phyloP scores from a whole-genome alignment of 495 filamentous ascomycete genomes.

The Penicillium fimorum region DNA sequence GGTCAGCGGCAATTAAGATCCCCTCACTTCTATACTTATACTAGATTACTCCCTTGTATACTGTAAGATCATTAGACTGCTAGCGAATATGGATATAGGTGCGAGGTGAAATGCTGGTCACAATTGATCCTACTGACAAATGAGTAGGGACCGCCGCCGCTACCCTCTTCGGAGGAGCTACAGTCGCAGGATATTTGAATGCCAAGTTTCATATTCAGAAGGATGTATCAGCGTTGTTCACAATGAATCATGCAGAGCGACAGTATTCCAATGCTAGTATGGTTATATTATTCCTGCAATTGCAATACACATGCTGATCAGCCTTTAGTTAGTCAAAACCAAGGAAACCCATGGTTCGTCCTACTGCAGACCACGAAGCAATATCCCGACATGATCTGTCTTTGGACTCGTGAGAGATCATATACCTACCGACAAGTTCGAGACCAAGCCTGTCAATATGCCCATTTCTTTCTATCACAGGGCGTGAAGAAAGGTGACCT shows the following conservation, averaged over 20 bases:
- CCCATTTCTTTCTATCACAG: slow-evolving; percentile 58
- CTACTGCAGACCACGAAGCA: slow-evolving; percentile 55
- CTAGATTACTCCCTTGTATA: background rate
- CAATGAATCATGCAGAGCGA: slow-evolving; percentile 32
- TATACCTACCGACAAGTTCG: slow-evolving; percentile 64
- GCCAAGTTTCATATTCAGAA: slow-evolving; percentile 66
- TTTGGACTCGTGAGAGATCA: slow-evolving; percentile 64
- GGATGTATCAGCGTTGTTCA: slow-evolving; percentile 48
- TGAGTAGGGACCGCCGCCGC: slow-evolving; percentile 24
- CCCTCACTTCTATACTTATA: background rate
- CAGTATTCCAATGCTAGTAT: slow-evolving; percentile 37
- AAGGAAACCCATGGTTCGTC: slow-evolving; percentile 61
- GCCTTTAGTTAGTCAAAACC: slow-evolving; percentile 46
- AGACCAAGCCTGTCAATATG: slow-evolving; percentile 58
- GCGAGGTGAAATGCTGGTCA: too few species aligned
- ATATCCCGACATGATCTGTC: slow-evolving; percentile 50
- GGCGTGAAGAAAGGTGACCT: slow-evolving; percentile 65
- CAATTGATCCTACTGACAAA: background rate
- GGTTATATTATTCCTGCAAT: slow-evolving; percentile 8
- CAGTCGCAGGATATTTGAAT: slow-evolving; percentile 62
- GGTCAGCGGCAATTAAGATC: background rate
- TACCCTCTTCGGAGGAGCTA: slow-evolving; percentile 42
- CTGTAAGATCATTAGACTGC: slow-evolving; percentile 5
- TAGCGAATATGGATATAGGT: slow-evolving; percentile 14
- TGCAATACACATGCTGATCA: slow-evolving; percentile 2